A percentile compares a stretch with the other conserved stretches of the same genome.
Evolutionary conservation across 2,329 filamentous ascomycete genomes (phyloP).

Genomic region (Fusarium haematococcum): DNA sequence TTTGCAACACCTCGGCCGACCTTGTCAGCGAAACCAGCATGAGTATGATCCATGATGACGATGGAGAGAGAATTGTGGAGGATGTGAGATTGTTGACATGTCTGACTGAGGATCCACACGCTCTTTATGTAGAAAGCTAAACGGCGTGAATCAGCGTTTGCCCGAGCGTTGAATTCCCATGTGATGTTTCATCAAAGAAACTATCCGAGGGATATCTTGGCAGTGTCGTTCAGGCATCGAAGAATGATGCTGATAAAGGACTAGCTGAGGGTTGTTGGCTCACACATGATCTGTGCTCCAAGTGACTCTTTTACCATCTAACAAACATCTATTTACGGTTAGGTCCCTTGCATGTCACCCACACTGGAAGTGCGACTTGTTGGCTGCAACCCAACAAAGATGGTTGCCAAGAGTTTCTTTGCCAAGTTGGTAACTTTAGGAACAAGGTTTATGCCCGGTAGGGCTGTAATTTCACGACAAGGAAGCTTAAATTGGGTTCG

Average conservation of each 20-base stretch:
- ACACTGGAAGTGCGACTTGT: neutral
- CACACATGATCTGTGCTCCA: neutral
- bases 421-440: neutral
- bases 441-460: neutral
- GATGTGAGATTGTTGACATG: neutral
- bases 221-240: neutral
- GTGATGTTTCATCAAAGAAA: too few species aligned
- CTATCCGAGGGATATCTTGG: neutral
- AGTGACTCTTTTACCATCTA: neutral
- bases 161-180: too few species aligned
- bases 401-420: neutral
- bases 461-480: neutral
- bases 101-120: neutral
- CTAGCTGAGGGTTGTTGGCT: neutral
- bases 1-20: constrained; percentile 15
- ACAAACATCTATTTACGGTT: neutral
- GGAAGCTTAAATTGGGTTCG: neutral
- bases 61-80: neutral
- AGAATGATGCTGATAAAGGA: neutral
- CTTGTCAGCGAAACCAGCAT: constrained; percentile 18
- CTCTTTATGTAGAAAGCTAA: neutral
- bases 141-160: too few species aligned
- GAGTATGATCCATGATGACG: constrained; percentile 6
- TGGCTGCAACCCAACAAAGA: neutral
- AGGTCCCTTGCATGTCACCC: neutral